These are phyloP conservation scores for Begonia loranthoides DNA, from an alignment of 306 rosid genomes.

Conservation along the genomic window DNA sequence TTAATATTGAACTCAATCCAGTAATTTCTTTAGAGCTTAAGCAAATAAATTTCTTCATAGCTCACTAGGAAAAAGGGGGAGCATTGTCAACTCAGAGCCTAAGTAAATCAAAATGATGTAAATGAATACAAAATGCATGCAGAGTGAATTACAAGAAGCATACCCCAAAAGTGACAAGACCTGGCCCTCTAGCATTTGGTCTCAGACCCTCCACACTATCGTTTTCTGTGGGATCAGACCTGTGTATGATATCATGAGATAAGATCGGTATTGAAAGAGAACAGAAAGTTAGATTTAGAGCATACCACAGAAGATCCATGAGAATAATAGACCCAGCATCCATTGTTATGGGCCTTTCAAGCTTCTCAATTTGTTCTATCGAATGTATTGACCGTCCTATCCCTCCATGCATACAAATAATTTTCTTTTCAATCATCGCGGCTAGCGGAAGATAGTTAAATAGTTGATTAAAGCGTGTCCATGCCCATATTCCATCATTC, in stretches of 20 bases:
- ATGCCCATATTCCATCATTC: constrained; percentile 99
- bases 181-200: constrained; percentile 99
- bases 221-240: constrained; percentile 99
- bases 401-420: constrained; percentile 99
- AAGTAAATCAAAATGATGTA: no score
- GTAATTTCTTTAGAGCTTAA: no score
- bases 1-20: no score
- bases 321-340: constrained; percentile 94
- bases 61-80: no score
- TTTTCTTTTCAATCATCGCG: constrained; percentile 95
- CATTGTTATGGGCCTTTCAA: constrained; percentile 98
- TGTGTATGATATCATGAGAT: constrained; percentile 23
- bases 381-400: constrained; percentile 93
- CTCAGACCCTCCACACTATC: constrained; percentile 98
- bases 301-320: constrained; percentile 93
- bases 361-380: constrained; percentile 94
- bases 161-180: constrained; percentile 99
- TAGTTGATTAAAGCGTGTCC: constrained; percentile 99
- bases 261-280: constrained; percentile 1
- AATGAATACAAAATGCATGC: no score
- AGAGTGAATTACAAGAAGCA: constrained; percentile 3
- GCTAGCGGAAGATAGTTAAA: constrained; percentile 96
- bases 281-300: constrained; percentile 9
- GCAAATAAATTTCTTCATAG: no score
- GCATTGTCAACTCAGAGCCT: no score